Percentiles rank a stretch among this genome's conserved stretches.
These are phyloP conservation scores for Alternaria sp. DNA, from an alignment of 2,329 filamentous ascomycete genomes.

Conservation along the genomic window DNA sequence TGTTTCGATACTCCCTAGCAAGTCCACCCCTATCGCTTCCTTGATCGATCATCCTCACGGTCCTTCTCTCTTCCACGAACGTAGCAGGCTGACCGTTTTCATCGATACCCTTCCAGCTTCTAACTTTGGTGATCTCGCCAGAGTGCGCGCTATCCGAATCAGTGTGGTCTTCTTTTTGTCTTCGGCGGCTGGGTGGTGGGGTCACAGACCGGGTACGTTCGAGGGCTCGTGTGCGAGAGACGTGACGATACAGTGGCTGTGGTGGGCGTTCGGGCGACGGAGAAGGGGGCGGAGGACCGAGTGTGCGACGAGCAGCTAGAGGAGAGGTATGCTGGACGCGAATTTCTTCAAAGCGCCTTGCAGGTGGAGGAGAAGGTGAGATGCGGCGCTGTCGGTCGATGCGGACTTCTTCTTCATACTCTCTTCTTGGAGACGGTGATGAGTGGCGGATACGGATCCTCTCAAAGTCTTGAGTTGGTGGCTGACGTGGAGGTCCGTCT, in stretches of 20 bases:
- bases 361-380: constrained; percentile 24
- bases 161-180: constrained; percentile 31
- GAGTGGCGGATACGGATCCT: constrained; percentile 28
- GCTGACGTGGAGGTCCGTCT: constrained; percentile 21
- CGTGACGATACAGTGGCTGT: constrained; percentile 26
- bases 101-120: constrained; percentile 41
- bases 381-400: constrained; percentile 30
- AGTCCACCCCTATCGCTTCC: constrained; percentile 18
- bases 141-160: constrained; percentile 37
- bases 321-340: constrained; percentile 29
- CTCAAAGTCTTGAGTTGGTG: constrained; percentile 30
- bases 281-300: constrained; percentile 14
- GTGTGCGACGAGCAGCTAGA: constrained; percentile 9
- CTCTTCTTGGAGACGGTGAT: constrained; percentile 19
- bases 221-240: constrained; percentile 18
- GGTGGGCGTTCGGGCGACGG: constrained; percentile 13
- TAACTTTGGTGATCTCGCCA: constrained; percentile 28
- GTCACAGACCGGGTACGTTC: constrained; percentile 20
- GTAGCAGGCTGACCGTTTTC: constrained; percentile 41
- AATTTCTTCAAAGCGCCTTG: constrained; percentile 20
- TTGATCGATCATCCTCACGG: constrained; percentile 22
- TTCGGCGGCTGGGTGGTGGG: constrained; percentile 13
- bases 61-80: constrained; percentile 38
- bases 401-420: constrained; percentile 31
- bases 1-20: constrained; percentile 10